phyloP scores from a whole-genome alignment of 371 early-diverging fungal species.

The Ordospora colligata region DNA sequence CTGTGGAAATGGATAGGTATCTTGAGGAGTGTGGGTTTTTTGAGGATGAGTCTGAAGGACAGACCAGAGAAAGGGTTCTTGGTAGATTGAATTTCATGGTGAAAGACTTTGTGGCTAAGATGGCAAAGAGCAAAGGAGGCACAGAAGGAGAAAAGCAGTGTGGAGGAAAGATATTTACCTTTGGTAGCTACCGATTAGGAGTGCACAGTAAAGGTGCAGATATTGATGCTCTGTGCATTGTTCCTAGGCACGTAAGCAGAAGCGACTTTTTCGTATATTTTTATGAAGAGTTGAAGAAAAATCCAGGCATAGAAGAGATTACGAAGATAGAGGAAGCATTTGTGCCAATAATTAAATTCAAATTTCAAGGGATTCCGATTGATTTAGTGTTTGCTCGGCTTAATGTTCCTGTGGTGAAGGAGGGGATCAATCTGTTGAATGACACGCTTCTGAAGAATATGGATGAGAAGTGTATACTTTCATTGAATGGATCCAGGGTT shows the following conservation, averaged over 20 bases:
- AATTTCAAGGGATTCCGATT: conserved; percentile 65
- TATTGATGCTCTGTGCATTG: conserved; percentile 95
- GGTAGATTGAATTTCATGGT: conserved; percentile 57
- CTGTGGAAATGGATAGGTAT: conserved; percentile 44
- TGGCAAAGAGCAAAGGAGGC: conserved; percentile 63
- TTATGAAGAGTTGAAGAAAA: conserved; percentile 70
- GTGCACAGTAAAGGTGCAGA: conserved; percentile 91
- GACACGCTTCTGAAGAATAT: conserved; percentile 74
- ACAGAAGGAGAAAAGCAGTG: conserved; percentile 72
- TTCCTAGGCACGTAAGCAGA: conserved; percentile 78
- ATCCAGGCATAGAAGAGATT: conserved; percentile 75
- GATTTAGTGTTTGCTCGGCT: conserved; percentile 88
- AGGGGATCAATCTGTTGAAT: conserved; percentile 75
- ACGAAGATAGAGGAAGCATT: conserved; percentile 75
- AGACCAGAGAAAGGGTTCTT: conserved; percentile 63
- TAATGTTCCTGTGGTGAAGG: conserved; percentile 68
- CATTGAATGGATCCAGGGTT: conserved; percentile 90
- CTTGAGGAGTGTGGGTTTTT: conserved; percentile 52
- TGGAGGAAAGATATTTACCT: conserved; percentile 94
- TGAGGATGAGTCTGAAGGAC: conserved; percentile 64
- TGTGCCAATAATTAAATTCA: conserved; percentile 91
- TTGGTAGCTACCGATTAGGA: conserved; percentile 93
- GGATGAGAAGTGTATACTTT: conserved; percentile 81
- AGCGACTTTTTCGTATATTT: conserved; percentile 86
- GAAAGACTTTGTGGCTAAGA: conserved; percentile 53